phyloP scores from a whole-genome alignment of 495 filamentous ascomycete species.

The Penicillium malachiteum region DNA sequence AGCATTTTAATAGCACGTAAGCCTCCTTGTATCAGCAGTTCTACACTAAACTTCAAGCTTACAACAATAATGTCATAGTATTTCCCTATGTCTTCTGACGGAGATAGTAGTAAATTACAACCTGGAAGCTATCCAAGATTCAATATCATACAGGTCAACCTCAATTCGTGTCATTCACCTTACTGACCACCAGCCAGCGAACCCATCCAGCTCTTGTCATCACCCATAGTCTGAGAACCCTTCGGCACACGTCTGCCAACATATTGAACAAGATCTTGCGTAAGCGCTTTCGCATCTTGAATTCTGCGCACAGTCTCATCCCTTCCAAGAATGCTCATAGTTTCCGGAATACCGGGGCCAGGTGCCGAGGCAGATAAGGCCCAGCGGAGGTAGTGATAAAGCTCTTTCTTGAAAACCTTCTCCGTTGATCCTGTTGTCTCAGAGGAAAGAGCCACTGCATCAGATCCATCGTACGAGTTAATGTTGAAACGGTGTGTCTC shows the following conservation, averaged over 20 bases:
- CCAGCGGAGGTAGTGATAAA: conserved; percentile 65
- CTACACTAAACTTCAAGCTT: too few relatives aligned
- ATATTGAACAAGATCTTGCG: conserved; percentile 20
- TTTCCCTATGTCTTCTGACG: too few relatives aligned
- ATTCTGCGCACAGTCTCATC: conserved; percentile 58
- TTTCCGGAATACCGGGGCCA: conserved; percentile 58
- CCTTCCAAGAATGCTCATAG: conserved; percentile 63
- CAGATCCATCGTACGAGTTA: conserved; percentile 35
- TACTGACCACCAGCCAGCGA: conserved; percentile 31
- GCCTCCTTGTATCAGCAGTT: too few relatives aligned
- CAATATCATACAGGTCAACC: neutral
- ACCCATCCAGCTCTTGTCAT: conserved; percentile 42
- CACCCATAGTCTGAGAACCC: conserved; percentile 13
- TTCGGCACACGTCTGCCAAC: conserved; percentile 22
- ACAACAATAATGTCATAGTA: neutral
- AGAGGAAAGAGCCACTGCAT: conserved; percentile 12
- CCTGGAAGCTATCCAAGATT: neutral
- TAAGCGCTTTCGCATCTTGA: conserved; percentile 41
- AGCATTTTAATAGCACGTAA: too few relatives aligned
- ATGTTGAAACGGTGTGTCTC: conserved; percentile 42
- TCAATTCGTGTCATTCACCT: neutral
- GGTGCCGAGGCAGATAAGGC: conserved; percentile 56
- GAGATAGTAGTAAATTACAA: too few relatives aligned
- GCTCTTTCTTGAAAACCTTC: conserved; percentile 42
- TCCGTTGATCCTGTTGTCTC: conserved; percentile 19